Evolutionary conservation across 2,329 filamentous ascomycete species (phyloP).

Genomic region (Fonsecaea erecta): DNA sequence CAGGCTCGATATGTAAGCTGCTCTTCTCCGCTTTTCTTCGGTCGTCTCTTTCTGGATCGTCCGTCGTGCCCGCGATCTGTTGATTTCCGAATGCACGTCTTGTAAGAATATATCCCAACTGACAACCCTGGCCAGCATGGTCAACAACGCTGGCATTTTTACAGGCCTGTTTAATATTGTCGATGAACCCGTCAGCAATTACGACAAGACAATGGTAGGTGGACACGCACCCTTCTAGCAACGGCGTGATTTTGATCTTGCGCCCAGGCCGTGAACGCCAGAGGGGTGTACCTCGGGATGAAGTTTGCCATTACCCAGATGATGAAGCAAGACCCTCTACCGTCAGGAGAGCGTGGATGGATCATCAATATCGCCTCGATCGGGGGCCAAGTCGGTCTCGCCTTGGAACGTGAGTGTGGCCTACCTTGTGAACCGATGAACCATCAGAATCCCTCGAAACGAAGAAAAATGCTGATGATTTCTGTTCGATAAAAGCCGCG

Average conservation of each 20-base stretch:
- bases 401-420: not conserved
- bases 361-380: conserved; percentile 50
- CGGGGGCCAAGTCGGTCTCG: not conserved
- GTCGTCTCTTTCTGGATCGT: not conserved
- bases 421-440: not conserved
- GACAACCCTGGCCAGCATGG: conserved; percentile 58
- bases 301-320: conserved; percentile 73
- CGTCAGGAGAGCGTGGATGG: conserved; percentile 39
- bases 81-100: not conserved
- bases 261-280: conserved; percentile 77
- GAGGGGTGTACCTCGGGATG: conserved; percentile 91
- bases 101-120: not conserved
- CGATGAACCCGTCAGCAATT: conserved; percentile 62
- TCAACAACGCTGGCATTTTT: conserved; percentile 90
- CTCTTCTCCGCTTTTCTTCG: not conserved
- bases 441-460: not conserved
- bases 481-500: not conserved
- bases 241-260: not conserved
- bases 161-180: not conserved
- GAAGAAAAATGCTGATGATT: not conserved
- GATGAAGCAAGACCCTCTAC: conserved; percentile 22
- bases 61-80: not conserved
- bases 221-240: not conserved
- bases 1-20: conserved; percentile 51
- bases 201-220: conserved; percentile 76